These are phyloP conservation scores for Remersonia thermophila DNA, from an alignment of 2,329 filamentous ascomycete genomes.

Conservation along the genomic window DNA sequence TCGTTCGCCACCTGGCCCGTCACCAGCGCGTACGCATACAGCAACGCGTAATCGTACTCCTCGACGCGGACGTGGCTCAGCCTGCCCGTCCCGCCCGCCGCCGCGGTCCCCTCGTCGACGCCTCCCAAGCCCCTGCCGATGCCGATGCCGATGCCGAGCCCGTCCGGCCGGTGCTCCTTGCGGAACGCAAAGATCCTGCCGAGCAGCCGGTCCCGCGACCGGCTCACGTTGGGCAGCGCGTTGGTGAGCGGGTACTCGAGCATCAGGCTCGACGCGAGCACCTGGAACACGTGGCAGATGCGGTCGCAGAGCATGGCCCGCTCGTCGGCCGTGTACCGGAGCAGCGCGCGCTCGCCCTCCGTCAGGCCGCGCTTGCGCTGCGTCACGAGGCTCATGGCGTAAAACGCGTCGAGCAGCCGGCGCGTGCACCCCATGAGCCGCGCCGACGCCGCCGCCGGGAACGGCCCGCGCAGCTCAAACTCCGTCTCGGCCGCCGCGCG, in stretches of 20 bases:
- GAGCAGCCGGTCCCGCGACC: conserved; percentile 68
- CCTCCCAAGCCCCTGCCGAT: conserved; percentile 1
- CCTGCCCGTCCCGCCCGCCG: conserved; percentile 4
- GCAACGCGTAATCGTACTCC: conserved; percentile 74
- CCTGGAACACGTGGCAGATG: conserved; percentile 77
- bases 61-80: conserved; percentile 33
- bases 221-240: conserved; percentile 70
- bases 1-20: conserved; percentile 56
- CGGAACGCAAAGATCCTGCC: conserved; percentile 82
- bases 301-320: conserved; percentile 70
- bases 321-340: conserved; percentile 69
- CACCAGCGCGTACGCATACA: conserved; percentile 79
- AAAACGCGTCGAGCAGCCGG: conserved; percentile 82
- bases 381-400: conserved; percentile 90
- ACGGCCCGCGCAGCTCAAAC: conserved; percentile 79
- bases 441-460: conserved; percentile 60
- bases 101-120: too few relatives aligned
- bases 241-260: conserved; percentile 89
- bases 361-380: conserved; percentile 63
- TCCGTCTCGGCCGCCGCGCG: conserved; percentile 66
- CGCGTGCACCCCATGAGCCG: conserved; percentile 69
- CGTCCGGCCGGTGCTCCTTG: conserved; percentile 42
- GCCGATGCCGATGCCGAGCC: conserved; percentile 3
- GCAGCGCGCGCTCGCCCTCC: conserved; percentile 66
- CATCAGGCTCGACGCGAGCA: conserved; percentile 86